phyloP scores from a whole-genome alignment of 441 rosid genomes.

The Jatropha multifida region DNA sequence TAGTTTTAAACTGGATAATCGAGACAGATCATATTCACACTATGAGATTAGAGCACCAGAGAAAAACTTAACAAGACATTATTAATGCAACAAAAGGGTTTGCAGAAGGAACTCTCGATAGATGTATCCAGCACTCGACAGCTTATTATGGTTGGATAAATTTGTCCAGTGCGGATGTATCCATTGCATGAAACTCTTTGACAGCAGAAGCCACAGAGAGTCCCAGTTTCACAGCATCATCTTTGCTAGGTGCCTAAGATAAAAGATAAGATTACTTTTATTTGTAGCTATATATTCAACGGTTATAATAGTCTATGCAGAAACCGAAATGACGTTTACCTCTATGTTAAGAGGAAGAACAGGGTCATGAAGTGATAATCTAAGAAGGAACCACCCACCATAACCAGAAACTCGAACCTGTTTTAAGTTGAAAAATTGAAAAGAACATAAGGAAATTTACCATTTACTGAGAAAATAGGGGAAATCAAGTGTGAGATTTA shows the following conservation, averaged over 20 bases:
- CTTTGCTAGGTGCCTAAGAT: conserved; percentile 67
- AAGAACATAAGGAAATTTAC: background rate
- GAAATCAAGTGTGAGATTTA: background rate
- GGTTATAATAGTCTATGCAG: background rate
- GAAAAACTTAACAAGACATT: background rate
- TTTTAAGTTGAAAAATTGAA: background rate
- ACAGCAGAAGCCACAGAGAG: conserved; percentile 60
- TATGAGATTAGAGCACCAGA: background rate
- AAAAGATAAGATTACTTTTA: background rate
- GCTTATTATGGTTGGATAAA: conserved; percentile 46
- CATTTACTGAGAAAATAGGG: background rate
- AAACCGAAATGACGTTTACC: conserved; percentile 40
- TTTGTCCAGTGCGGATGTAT: conserved; percentile 70
- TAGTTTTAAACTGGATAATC: background rate
- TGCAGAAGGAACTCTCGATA: background rate
- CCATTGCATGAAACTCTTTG: conserved; percentile 77
- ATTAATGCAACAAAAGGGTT: background rate
- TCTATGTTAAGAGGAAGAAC: conserved; percentile 99
- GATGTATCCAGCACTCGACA: too few relatives aligned
- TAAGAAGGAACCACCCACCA: conserved; percentile 98
- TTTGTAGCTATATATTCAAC: conserved; percentile 7
- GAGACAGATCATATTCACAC: background rate
- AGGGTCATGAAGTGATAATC: conserved; percentile 97
- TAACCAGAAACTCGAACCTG: conserved; percentile 90
- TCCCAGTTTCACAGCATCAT: conserved; percentile 77